phyloP scores from a whole-genome alignment of 345 rosid genomes.

The Conringia planisiliqua region DNA sequence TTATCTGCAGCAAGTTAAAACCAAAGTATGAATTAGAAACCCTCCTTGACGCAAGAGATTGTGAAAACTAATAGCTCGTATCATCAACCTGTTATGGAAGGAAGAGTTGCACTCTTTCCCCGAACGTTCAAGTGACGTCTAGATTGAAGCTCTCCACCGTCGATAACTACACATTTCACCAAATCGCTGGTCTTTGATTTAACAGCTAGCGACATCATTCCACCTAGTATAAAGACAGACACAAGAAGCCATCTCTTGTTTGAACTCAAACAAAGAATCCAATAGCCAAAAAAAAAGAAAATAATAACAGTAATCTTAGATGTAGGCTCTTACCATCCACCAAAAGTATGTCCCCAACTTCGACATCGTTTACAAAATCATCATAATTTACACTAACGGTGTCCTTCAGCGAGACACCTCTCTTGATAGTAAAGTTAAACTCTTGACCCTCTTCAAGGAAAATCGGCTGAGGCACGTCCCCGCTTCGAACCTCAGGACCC shows the following conservation, averaged over 20 bases:
- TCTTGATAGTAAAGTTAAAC: constrained; percentile 78
- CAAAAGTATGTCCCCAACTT: constrained; percentile 76
- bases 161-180: constrained; percentile 75
- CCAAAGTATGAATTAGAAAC: constrained; percentile 8
- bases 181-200: constrained; percentile 66
- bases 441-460: constrained; percentile 74
- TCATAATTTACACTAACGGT: constrained; percentile 95
- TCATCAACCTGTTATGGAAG: constrained; percentile 83
- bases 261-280: not conserved
- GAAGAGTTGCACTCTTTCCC: constrained; percentile 93
- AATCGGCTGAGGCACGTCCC: constrained; percentile 89
- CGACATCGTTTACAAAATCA: constrained; percentile 84
- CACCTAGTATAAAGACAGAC: constrained; percentile 50
- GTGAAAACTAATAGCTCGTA: not conserved
- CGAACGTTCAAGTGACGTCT: constrained; percentile 97
- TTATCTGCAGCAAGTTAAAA: constrained; percentile 51
- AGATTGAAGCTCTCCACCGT: constrained; percentile 94
- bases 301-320: not conserved
- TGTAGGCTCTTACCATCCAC: constrained; percentile 66
- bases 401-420: constrained; percentile 72
- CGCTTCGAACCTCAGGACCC: constrained; percentile 99
- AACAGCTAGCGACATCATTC: constrained; percentile 96
- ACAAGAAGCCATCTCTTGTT: constrained; percentile 6
- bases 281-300: not conserved
- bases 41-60: not conserved